Evolutionary conservation across 2,329 filamentous ascomycete species (phyloP).

Genomic region (Colletotrichum theobromicola): DNA sequence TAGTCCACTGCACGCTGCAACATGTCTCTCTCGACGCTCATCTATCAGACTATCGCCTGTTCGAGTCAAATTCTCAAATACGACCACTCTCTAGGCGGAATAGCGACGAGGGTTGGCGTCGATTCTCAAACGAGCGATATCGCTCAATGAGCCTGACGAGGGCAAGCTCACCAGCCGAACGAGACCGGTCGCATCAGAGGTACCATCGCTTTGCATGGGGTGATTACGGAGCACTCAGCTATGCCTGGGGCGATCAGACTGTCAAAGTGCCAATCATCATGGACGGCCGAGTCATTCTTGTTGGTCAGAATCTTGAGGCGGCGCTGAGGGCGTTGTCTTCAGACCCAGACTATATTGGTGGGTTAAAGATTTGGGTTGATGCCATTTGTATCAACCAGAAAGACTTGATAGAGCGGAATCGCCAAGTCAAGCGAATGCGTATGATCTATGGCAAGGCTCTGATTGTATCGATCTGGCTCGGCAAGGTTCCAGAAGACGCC

Average conservation of each 20-base stretch:
- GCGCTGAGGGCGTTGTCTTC: slow-evolving; percentile 7
- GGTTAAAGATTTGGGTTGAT: slow-evolving; percentile 22
- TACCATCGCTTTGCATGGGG: slow-evolving; percentile 12
- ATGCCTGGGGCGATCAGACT: slow-evolving; percentile 7
- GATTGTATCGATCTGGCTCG: slow-evolving; percentile 21
- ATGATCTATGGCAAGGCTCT: slow-evolving; percentile 19
- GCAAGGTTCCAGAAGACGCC: background rate
- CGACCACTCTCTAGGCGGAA: background rate
- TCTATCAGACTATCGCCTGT: background rate
- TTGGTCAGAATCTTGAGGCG: slow-evolving; percentile 1
- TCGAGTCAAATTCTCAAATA: background rate
- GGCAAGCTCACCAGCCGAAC: background rate
- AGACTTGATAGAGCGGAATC: slow-evolving; percentile 17
- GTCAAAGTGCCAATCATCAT: background rate
- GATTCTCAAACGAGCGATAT: slow-evolving; percentile 4
- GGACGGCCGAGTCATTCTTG: background rate
- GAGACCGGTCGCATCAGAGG: background rate
- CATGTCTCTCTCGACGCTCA: slow-evolving; percentile 9
- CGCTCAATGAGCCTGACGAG: background rate
- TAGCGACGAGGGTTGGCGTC: slow-evolving; percentile 5
- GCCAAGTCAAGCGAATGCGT: slow-evolving; percentile 23
- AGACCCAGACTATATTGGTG: slow-evolving; percentile 1
- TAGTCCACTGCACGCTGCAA: slow-evolving; percentile 3
- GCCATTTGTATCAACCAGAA: slow-evolving; percentile 27
- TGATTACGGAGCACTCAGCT: slow-evolving; percentile 8